Evolutionary conservation across 1,284 basidiomycete species (phyloP), one percentile per base, ranked within the genome.

Genomic region (Apiotrichum porosum): DNA sequence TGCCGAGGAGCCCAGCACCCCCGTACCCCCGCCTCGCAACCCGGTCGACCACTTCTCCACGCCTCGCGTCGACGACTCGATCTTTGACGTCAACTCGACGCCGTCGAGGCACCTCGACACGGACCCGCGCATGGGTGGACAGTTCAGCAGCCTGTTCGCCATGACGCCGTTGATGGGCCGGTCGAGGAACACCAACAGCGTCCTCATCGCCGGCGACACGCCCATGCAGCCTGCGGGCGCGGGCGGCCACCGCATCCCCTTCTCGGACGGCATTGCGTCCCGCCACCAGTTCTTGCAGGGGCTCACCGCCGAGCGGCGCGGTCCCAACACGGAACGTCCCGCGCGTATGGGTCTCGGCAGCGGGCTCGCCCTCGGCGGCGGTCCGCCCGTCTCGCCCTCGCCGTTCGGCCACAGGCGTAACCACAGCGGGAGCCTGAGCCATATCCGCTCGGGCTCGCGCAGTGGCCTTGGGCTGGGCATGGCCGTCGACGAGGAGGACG

Each of bases 61-160:
- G 2, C 69, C 69, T 9, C 52, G 65, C n/a, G 51, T 62, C 18
- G 68, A 66, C 23, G 68, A 69, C 38, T 44, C 56, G 3, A 56
- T 63, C 5, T 71, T 71, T 37, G 69, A 71, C 42, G 69, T 71
- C 33, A 68, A 64, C 23, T 69, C 67, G 21, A 71, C 69, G 2
- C 69, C 69, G 14, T 68, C 66, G n/a, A 55, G 69, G 8, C 66
- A 68, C 49, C 54, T 71, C 36, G 64, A 66, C 52, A 56, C 51
- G n/a, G 54, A 56, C 39, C 54, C 54, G 15, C 54, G 54, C 34
- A 50, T 56, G 38, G 51, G 51, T 12, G 51, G 54, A n/a, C 47
- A 52, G 39, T 68, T 69, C 52, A 61, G 60, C 9, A 65, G 60
- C 19, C 44, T 71, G 36, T 71, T 71, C 57, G 60, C 63, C 0